Conservation (phyloP, 2,329 filamentous ascomycete species). For the Onygenales sp. region DNA sequence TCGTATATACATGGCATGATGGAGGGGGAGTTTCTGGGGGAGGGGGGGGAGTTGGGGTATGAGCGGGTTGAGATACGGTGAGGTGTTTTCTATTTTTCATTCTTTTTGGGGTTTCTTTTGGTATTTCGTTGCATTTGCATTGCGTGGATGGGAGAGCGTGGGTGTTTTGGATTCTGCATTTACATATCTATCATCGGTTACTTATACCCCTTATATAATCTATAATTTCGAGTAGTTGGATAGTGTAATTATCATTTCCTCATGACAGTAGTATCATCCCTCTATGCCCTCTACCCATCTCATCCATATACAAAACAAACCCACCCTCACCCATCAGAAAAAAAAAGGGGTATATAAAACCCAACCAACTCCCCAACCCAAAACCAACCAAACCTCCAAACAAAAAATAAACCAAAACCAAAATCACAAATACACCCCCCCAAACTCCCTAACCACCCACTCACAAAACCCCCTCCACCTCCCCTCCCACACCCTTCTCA, state of each 20-base stretch:
- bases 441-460: constrained; percentile 76
- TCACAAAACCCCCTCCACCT: constrained; percentile 85
- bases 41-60: background rate
- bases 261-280: no score
- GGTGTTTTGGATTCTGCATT: background rate
- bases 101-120: background rate
- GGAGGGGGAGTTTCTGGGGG: constrained; percentile 3
- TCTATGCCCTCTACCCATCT: no score
- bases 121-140: background rate
- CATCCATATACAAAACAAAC: no score
- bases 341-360: no score
- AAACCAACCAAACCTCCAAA: background rate
- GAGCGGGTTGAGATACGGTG: constrained; percentile 3
- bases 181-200: no score
- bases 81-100: background rate
- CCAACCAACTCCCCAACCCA: no score
- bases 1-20: constrained; percentile 6
- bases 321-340: no score
- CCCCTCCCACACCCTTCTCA: constrained; percentile 63
- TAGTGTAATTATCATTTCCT: no score
- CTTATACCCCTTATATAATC: no score
- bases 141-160: background rate
- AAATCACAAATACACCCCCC: constrained; percentile 10
- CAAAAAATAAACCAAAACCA: background rate
- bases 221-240: no score